Evolutionary conservation across 2,329 filamentous ascomycete genomes (phyloP).

Genomic region (Epichloe hybrida): DNA sequence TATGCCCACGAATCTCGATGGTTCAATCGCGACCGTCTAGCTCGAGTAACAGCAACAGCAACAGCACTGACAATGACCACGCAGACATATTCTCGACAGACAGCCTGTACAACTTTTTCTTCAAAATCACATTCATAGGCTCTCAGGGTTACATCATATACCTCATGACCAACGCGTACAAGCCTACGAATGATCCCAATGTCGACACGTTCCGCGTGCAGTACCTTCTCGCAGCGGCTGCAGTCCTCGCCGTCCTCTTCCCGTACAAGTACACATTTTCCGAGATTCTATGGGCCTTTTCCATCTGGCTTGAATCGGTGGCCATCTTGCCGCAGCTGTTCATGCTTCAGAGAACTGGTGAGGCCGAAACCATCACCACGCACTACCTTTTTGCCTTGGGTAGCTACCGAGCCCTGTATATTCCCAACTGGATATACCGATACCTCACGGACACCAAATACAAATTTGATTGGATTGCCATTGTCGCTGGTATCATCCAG

Average conservation of each 20-base stretch:
- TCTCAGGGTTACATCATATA: constrained; percentile 91
- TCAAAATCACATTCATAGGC: constrained; percentile 90
- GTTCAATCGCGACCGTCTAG: not conserved
- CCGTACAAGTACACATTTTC: constrained; percentile 71
- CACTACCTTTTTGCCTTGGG: constrained; percentile 95
- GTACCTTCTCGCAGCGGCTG: constrained; percentile 75
- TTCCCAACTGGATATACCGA: constrained; percentile 95
- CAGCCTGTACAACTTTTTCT: constrained; percentile 82
- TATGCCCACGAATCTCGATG: constrained; percentile 22
- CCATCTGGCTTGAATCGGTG: constrained; percentile 94
- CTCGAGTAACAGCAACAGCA: not conserved
- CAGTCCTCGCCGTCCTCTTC: constrained; percentile 65
- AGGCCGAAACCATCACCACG: constrained; percentile 98
- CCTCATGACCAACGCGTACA: constrained; percentile 95
- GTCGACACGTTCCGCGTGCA: constrained; percentile 95
- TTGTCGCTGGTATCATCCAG: constrained; percentile 81
- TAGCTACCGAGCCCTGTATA: constrained; percentile 84
- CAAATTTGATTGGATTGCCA: constrained; percentile 70
- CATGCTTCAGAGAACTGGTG: constrained; percentile 93
- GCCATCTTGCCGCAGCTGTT: constrained; percentile 96
- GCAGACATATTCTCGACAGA: constrained; percentile 74
- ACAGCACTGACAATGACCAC: constrained; percentile 1
- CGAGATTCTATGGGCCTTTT: constrained; percentile 95
- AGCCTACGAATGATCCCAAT: constrained; percentile 92
- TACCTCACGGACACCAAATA: constrained; percentile 64